These are phyloP conservation scores for Mortierella sp. DNA, from an alignment of 371 early-diverging fungal genomes.

Conservation along the genomic window DNA sequence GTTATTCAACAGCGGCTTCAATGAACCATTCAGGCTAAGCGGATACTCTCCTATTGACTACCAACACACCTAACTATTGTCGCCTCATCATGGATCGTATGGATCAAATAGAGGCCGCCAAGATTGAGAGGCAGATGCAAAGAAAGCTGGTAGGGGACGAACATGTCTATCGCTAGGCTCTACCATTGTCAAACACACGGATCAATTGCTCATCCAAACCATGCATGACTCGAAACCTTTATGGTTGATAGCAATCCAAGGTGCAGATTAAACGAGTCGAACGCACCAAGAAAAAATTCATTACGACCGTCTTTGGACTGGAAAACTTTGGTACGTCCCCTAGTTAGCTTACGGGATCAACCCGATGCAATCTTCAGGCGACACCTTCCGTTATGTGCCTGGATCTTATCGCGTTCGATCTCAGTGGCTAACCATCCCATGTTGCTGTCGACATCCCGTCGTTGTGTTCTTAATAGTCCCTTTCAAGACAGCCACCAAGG, in stretches of 20 bases:
- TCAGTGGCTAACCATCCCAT: too few relatives aligned
- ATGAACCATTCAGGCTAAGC: too few relatives aligned
- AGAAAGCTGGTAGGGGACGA: conserved; percentile 72
- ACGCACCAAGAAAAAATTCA: conserved; percentile 91
- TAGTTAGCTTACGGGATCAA: too few relatives aligned
- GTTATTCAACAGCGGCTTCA: conserved; percentile 26
- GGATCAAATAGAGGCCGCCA: conserved; percentile 66
- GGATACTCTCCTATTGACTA: too few relatives aligned
- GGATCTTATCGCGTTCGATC: too few relatives aligned
- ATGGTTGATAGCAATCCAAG: conserved; percentile 50
- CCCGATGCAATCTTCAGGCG: too few relatives aligned
- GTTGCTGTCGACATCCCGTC: not conserved
- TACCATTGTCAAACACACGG: too few relatives aligned
- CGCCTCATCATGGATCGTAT: not conserved
- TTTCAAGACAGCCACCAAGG: conserved; percentile 93
- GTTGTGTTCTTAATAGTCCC: conserved; percentile 74
- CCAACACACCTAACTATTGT: not conserved
- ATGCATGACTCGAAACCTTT: not conserved
- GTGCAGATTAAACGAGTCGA: conserved; percentile 85
- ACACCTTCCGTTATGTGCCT: too few relatives aligned
- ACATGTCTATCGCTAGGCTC: too few relatives aligned
- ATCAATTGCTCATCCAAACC: not conserved
- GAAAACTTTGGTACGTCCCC: conserved; percentile 81
- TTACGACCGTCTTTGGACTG: conserved; percentile 81
- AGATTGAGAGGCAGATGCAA: conserved; percentile 77